Conservation (phyloP, 768 basidiomycete species). For the Tylopilus intermedius region DNA sequence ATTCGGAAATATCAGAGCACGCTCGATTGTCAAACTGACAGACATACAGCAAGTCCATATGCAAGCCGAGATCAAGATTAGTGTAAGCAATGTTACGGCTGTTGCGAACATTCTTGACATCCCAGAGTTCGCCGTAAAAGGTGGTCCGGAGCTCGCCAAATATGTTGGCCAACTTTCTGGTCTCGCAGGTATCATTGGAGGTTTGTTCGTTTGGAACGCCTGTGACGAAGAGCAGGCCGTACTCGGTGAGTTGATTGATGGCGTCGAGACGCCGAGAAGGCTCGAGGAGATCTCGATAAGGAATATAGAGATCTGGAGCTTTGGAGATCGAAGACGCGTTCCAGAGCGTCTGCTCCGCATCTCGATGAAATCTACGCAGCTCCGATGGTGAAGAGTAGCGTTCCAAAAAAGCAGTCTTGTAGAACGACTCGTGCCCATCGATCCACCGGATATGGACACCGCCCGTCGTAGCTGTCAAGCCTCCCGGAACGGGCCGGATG, state of each 20-base stretch:
- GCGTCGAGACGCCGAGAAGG: slow-evolving; percentile 47
- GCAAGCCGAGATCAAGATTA: slow-evolving; percentile 78
- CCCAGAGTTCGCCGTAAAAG: slow-evolving; percentile 88
- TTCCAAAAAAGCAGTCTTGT: slow-evolving; percentile 43
- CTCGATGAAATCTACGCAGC: slow-evolving; percentile 43
- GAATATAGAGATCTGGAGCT: slow-evolving; percentile 44
- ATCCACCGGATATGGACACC: slow-evolving; percentile 53
- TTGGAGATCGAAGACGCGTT: slow-evolving; percentile 33
- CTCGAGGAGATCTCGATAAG: slow-evolving; percentile 48
- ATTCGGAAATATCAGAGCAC: slow-evolving; percentile 7
- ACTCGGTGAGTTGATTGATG: slow-evolving; percentile 63
- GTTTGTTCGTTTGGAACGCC: slow-evolving; percentile 65
- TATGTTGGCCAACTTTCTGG: slow-evolving; percentile 54
- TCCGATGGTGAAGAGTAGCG: slow-evolving; percentile 38
- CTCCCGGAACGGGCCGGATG: slow-evolving; percentile 40
- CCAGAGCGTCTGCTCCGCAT: slow-evolving; percentile 43
- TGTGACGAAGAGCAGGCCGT: slow-evolving; percentile 69
- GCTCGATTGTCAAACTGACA: background rate
- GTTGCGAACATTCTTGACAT: slow-evolving; percentile 70
- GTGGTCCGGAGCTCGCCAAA: slow-evolving; percentile 81
- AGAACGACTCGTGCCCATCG: slow-evolving; percentile 59
- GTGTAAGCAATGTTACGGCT: slow-evolving; percentile 95
- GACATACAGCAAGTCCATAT: slow-evolving; percentile 87
- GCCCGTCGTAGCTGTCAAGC: slow-evolving; percentile 37
- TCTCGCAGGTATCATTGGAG: slow-evolving; percentile 56